phyloP scores from a whole-genome alignment of 139 green algal species.

The Chlorella sp. region DNA sequence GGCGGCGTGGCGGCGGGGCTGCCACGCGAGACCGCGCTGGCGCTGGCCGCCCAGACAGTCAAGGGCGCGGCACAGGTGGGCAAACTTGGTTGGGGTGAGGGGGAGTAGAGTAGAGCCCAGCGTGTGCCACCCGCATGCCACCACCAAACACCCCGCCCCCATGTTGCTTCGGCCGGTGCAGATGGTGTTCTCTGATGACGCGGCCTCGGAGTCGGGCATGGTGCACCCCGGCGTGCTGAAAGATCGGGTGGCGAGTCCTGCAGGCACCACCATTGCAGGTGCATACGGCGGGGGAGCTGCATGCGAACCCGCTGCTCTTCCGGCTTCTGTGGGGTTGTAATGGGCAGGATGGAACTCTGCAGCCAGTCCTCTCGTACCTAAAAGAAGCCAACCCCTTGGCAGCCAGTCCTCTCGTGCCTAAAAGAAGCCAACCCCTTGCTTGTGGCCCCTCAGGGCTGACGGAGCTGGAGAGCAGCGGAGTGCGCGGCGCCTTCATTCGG shows the following conservation, averaged over 20 bases:
- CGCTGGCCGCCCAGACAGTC: slow-evolving; percentile 81
- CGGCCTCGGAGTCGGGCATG: slow-evolving; percentile 26
- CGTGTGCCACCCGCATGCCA: no score
- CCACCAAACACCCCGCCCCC: no score
- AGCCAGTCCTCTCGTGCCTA: no score
- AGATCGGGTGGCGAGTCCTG: slow-evolving; percentile 71
- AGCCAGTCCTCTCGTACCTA: no score
- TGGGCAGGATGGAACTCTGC: no score
- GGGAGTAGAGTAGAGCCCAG: background rate
- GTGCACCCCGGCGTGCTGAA: slow-evolving; percentile 80
- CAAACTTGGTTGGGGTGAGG: background rate
- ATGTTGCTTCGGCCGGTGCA: background rate
- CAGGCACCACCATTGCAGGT: slow-evolving; percentile 59
- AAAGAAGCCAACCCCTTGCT: no score
- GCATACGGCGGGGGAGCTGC: no score
- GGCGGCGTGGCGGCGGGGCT: slow-evolving; percentile 78
- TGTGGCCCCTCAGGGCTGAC: slow-evolving; percentile 47
- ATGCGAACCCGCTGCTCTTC: no score
- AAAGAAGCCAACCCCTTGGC: no score
- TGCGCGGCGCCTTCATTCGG: slow-evolving; percentile 71
- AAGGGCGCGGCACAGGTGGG: slow-evolving; percentile 67
- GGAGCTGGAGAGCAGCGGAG: slow-evolving; percentile 67
- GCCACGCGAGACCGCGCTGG: slow-evolving; percentile 71
- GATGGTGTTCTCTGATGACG: slow-evolving; percentile 22
- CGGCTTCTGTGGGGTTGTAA: no score